Evolutionary conservation across 257 asterid genomes (phyloP), one percentile per base, ranked within the genome.

Genomic region (Ilex aquifolium): DNA sequence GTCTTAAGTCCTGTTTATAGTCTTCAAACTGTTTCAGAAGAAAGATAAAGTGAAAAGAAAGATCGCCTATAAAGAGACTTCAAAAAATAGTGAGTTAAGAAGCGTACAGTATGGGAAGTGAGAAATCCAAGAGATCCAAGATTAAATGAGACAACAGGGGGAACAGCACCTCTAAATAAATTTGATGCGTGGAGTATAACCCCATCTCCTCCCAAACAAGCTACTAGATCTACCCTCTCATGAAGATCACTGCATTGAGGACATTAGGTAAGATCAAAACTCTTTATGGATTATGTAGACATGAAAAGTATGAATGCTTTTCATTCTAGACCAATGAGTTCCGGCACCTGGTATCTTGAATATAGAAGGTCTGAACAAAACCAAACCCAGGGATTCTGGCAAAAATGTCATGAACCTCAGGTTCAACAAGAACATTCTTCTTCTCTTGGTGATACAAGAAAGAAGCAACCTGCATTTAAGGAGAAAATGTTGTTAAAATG

Each of bases 171-270:
- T 77, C 97, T 82, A 74, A 93, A 93, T 76, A 93, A 71, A 80
- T 90, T 93, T 16, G 99, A 87, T 32, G 97, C 99, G 54, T 90
- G 99, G 56, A 93, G 99, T 78, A 90, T 93, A 71, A 93, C 99
- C 56, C 99, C 99, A 59, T 93, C 99, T 60, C 99, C 99, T 51
- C 99, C 99, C 84, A 93, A 83, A 82, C 99, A 93, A 70, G 95
- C 93, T 30, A 93, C 96, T 69, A 93, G 83, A 81, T 93, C 99
- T 68, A 93, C 92, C 77, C 95, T 85, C 76, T 93, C 96, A 63
- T 90, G 97, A 73, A 93, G 99, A 77, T 88, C 95, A 71, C 99
- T 90, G 82, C 79, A 80, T 56, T 48, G 59, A 68, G 62, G 46
- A 75, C 55, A 65, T 3, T 58, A 49, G 66, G 68, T 66, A 49